Percentiles rank a stretch among this genome's conserved stretches.
These are phyloP conservation scores for Fusarium sarcochroum DNA, from an alignment of 2,329 filamentous ascomycete species.

Conservation along the genomic window DNA sequence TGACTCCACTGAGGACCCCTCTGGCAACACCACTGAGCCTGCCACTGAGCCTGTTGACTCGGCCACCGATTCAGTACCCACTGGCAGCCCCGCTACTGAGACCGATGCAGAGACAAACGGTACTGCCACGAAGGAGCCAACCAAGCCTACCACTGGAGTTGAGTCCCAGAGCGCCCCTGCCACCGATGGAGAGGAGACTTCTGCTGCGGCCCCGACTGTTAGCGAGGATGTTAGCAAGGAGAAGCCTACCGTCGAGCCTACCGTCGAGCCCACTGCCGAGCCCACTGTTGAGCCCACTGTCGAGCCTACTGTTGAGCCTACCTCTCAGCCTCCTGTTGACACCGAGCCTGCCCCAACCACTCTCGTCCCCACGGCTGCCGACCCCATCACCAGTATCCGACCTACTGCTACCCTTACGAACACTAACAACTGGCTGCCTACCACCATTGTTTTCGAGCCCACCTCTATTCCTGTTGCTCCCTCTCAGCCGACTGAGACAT, in stretches of 20 bases:
- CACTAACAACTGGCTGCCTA: slow-evolving; percentile 66
- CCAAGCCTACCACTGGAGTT: slow-evolving; percentile 17
- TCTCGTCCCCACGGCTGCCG: slow-evolving; percentile 34
- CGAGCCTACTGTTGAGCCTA: slow-evolving; percentile 29
- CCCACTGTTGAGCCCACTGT: slow-evolving; percentile 12
- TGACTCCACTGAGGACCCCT: slow-evolving; percentile 10
- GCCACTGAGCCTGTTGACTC: slow-evolving; percentile 22
- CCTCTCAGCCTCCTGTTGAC: slow-evolving; percentile 27
- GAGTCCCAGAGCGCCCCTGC: slow-evolving; percentile 13
- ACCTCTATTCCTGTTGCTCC: slow-evolving; percentile 51
- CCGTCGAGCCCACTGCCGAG: slow-evolving; percentile 1
- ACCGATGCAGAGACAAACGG: slow-evolving; percentile 34
- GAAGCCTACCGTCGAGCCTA: slow-evolving; percentile 19
- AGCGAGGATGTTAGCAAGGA: neutral
- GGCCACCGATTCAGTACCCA: slow-evolving; percentile 13
- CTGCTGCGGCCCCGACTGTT: neutral
- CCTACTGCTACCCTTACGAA: slow-evolving; percentile 61
- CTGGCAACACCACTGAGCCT: slow-evolving; percentile 26
- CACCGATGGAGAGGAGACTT: slow-evolving; percentile 1
- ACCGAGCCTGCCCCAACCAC: slow-evolving; percentile 39
- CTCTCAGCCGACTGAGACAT: slow-evolving; percentile 54
- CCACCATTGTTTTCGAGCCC: slow-evolving; percentile 71
- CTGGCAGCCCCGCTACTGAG: slow-evolving; percentile 22
- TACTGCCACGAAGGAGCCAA: slow-evolving; percentile 33
- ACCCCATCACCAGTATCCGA: slow-evolving; percentile 57